Base-by-base conservation (phyloP, 2,329 filamentous ascomycete species). In the Helotiales sp. region DNA sequence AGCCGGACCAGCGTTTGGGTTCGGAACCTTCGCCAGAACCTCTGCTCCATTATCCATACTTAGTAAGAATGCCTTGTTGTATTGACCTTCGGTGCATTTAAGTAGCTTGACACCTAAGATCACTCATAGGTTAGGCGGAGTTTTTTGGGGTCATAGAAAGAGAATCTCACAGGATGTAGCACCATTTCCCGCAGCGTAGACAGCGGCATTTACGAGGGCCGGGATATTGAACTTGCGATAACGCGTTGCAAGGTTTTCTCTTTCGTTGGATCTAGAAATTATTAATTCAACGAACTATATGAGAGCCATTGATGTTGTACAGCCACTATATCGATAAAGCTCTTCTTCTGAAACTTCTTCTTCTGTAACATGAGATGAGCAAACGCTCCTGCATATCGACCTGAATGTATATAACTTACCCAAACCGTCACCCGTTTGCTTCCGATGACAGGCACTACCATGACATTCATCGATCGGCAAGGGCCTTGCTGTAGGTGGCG, bases 311-410 rank as follows among this genome's bases (percentile, higher is more conserved):
- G 20, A 49, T 49, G n/a, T 26, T 11, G 50, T 67, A 74, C 75
- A 77, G 65, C 72, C 74, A 76, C 72, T 70, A 60, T 75, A 76
- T 61, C 50, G 66, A 61, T 72, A 77, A 2, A 76, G 64, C 22
- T 54, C 50, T 54, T 52, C 47, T 52, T 54, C 50, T 2, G 50
- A 54, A 54, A 54, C 26, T 30, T 32, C 50, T 17, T 54, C 50
- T 26, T 54, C 50, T 30, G 30, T 65, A n/a, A 37, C 32, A 50
- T 26, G 13, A 54, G 50, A 32, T 54, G 26, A 54, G 26, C 24
- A 54, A 30, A 30, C 26, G n/a, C 65, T 37, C 26, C 45, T 55
- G 26, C 17, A 50, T 45, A 26, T 64, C 61, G 63, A 66, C 57
- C 59, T 50, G 43, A 65, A 68, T 26, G 49, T 63, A n/a, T n/a